Conservation (phyloP, 495 filamentous ascomycete species). For the Penicillium herquei region DNA sequence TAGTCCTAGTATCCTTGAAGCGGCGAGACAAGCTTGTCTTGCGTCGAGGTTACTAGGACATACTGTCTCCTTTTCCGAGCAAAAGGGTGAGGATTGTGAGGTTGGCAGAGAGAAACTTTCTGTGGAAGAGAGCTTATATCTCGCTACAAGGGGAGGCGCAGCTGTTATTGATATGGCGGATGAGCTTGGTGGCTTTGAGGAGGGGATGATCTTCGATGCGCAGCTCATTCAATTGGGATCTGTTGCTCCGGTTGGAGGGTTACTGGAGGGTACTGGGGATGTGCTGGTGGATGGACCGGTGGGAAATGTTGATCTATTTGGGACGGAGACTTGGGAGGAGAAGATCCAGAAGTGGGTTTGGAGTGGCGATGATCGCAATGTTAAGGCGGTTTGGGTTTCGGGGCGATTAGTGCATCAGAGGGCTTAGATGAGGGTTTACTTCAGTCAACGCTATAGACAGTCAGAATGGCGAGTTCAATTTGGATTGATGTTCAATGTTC, state of each 20-base stretch:
- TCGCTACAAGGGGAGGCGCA: slow-evolving; percentile 87
- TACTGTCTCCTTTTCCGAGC: not conserved
- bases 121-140: slow-evolving; percentile 80
- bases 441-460: too few species aligned
- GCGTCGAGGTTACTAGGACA: slow-evolving; percentile 65
- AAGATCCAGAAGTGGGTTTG: slow-evolving; percentile 86
- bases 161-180: slow-evolving; percentile 67
- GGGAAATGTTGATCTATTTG: slow-evolving; percentile 70
- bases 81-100: slow-evolving; percentile 66
- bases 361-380: slow-evolving; percentile 85
- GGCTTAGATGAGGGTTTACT: not conserved
- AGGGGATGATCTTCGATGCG: slow-evolving; percentile 86
- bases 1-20: slow-evolving; percentile 73
- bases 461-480: too few species aligned
- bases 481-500: too few species aligned
- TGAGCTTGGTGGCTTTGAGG: slow-evolving; percentile 72
- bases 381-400: slow-evolving; percentile 73
- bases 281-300: slow-evolving; percentile 10
- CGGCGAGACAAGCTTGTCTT: slow-evolving; percentile 71
- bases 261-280: not conserved
- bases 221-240: slow-evolving; percentile 66
- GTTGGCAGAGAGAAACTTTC: slow-evolving; percentile 60
- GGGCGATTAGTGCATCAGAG: slow-evolving; percentile 62
- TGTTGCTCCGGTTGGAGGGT: not conserved
- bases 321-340: slow-evolving; percentile 77